phyloP scores from a whole-genome alignment of 139 green algal genomes.

The Coelastrella sp. region DNA sequence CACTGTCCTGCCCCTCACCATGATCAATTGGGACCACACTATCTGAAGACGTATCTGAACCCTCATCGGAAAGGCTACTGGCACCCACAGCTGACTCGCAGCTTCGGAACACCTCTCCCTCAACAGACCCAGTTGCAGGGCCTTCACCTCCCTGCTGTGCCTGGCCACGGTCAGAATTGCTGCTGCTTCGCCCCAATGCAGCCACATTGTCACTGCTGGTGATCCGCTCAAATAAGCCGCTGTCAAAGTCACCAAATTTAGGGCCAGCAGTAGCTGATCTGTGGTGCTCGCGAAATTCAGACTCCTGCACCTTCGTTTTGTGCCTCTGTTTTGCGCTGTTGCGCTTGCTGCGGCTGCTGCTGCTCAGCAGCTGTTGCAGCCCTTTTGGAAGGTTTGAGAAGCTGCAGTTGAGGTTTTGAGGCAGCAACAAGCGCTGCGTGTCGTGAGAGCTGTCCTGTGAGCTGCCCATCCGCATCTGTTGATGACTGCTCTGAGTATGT shows the following conservation, averaged over 20 bases:
- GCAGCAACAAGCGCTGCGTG: background rate
- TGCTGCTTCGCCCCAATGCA: too few relatives aligned
- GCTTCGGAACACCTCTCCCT: conserved; percentile 18
- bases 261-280: background rate
- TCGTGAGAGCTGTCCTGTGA: background rate
- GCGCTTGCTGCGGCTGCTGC: background rate
- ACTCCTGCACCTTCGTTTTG: conserved; percentile 21
- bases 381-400: conserved; percentile 29
- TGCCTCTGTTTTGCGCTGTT: background rate
- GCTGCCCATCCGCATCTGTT: background rate
- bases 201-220: conserved; percentile 2
- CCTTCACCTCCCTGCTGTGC: too few relatives aligned
- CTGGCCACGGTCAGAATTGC: too few relatives aligned
- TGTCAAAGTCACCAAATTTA: conserved; percentile 22
- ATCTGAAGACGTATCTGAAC: background rate
- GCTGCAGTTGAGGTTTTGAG: conserved; percentile 27
- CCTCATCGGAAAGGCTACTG: background rate
- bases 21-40: background rate
- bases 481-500: background rate
- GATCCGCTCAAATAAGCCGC: background rate
- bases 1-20: conserved; percentile 9
- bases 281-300: too few relatives aligned
- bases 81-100: conserved; percentile 12
- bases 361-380: conserved; percentile 41
- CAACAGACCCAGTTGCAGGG: background rate